These are phyloP conservation scores for Calonectria pseudoturangicola DNA, from an alignment of 2,329 filamentous ascomycete genomes.

Conservation along the genomic window DNA sequence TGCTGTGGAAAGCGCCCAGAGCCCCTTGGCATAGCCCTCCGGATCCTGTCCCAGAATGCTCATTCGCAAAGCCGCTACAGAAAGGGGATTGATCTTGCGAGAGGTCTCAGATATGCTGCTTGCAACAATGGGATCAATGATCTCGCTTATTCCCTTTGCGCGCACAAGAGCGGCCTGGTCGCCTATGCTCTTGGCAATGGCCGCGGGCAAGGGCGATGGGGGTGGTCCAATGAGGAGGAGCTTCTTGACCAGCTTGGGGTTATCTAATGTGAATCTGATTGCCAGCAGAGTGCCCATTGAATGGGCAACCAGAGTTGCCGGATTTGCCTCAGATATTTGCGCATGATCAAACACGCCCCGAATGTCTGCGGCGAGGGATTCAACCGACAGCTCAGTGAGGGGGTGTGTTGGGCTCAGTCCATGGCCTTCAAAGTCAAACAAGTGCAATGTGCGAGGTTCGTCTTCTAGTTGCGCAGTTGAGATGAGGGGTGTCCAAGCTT, in stretches of 20 bases:
- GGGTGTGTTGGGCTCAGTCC: constrained; percentile 71
- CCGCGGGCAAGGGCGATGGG: constrained; percentile 64
- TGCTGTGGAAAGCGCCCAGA: constrained; percentile 67
- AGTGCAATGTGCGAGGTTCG: constrained; percentile 56
- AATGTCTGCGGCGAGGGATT: constrained; percentile 66
- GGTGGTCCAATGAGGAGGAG: constrained; percentile 70
- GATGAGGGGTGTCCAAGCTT: constrained; percentile 68
- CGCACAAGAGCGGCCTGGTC: constrained; percentile 64
- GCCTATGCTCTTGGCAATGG: constrained; percentile 54
- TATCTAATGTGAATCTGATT: constrained; percentile 61
- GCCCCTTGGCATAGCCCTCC: constrained; percentile 74
- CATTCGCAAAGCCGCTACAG: constrained; percentile 63
- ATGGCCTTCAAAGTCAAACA: constrained; percentile 74
- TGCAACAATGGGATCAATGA: constrained; percentile 62
- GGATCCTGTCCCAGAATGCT: constrained; percentile 68
- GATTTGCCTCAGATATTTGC: constrained; percentile 52
- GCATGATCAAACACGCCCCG: constrained; percentile 60
- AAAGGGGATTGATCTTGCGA: constrained; percentile 60
- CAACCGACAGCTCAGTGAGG: constrained; percentile 63
- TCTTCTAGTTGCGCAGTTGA: constrained; percentile 49
- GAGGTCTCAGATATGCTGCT: constrained; percentile 37
- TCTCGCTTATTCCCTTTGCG: constrained; percentile 64
- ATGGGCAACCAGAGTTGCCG: constrained; percentile 68
- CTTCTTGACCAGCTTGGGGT: constrained; percentile 63
- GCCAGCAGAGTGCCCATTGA: constrained; percentile 71